Evolutionary conservation across 768 basidiomycete genomes (phyloP).

Genomic region (Pholiota microspora): DNA sequence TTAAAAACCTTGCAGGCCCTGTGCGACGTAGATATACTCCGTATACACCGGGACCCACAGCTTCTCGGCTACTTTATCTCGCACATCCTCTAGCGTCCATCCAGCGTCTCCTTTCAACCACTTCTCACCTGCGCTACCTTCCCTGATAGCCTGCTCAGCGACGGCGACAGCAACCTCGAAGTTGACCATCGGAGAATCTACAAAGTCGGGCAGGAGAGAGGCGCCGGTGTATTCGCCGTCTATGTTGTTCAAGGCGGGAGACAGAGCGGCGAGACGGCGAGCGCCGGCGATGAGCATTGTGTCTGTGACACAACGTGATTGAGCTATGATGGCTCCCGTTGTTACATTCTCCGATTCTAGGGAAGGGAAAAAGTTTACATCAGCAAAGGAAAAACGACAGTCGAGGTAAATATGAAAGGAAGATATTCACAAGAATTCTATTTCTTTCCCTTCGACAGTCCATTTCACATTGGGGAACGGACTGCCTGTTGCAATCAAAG

Average conservation of each 20-base stretch:
- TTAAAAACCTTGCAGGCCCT: constrained; percentile 32
- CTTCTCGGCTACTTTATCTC: constrained; percentile 44
- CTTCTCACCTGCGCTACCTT: constrained; percentile 59
- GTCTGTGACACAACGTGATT: constrained; percentile 67
- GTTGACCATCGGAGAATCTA: constrained; percentile 69
- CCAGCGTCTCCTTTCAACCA: constrained; percentile 36
- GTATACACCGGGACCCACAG: constrained; percentile 68
- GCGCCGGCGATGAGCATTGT: constrained; percentile 89
- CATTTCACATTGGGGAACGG: constrained; percentile 76
- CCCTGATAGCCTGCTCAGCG: constrained; percentile 71
- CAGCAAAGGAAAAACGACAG: neutral
- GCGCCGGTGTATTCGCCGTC: constrained; percentile 53
- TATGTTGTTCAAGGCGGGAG: constrained; percentile 46
- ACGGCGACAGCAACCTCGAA: constrained; percentile 84
- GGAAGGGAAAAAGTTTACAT: neutral
- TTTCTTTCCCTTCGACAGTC: constrained; percentile 58
- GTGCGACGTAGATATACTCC: constrained; percentile 60
- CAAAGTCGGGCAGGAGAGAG: constrained; percentile 75
- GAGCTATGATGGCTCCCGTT: constrained; percentile 75
- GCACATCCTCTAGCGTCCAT: constrained; percentile 42
- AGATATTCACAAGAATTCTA: constrained; percentile 47
- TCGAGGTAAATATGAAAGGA: neutral
- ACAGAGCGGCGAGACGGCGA: constrained; percentile 67
- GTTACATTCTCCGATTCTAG: constrained; percentile 73
- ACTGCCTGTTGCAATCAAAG: constrained; percentile 80